Percentiles rank a stretch among this genome's conserved stretches.
Evolutionary conservation across 1,139 yeast species (phyloP).

Genomic region (Torulaspora globosa): DNA sequence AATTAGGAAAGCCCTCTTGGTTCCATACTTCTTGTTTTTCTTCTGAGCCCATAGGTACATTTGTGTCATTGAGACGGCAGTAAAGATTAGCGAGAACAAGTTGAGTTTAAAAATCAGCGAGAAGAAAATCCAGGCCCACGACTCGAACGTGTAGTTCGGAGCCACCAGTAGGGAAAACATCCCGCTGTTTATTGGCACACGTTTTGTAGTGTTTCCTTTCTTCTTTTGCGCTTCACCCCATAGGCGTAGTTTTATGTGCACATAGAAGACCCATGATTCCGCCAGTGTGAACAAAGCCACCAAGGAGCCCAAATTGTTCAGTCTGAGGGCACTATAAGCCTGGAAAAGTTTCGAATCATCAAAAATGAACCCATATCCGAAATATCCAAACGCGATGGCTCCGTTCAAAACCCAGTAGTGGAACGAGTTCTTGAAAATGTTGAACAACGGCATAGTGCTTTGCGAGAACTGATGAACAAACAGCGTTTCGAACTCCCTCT

Average conservation of each 20-base stretch:
- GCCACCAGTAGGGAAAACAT: constrained; percentile 42
- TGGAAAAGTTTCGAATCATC: constrained; percentile 27
- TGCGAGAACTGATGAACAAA: constrained; percentile 80
- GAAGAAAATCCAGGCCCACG: constrained; percentile 65
- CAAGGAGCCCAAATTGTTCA: constrained; percentile 31
- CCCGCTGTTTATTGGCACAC: constrained; percentile 43
- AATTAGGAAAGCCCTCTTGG: constrained; percentile 39
- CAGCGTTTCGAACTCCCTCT: constrained; percentile 84
- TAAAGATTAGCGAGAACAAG: constrained; percentile 69
- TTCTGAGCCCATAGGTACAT: constrained; percentile 67
- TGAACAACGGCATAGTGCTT: constrained; percentile 87
- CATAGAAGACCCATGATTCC: constrained; percentile 67
- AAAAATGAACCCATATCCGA: constrained; percentile 55
- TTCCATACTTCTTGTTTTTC: constrained; percentile 51
- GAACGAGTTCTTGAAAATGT: constrained; percentile 79
- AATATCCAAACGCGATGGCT: constrained; percentile 58
- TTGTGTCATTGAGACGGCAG: constrained; percentile 66
- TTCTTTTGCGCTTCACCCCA: constrained; percentile 41
- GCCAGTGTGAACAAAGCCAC: constrained; percentile 55
- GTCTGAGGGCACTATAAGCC: constrained; percentile 19
- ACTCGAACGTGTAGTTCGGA: constrained; percentile 91
- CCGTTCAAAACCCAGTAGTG: constrained; percentile 94
- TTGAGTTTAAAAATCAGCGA: constrained; percentile 66
- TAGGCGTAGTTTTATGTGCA: constrained; percentile 49
- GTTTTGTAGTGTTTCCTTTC: constrained; percentile 37